These are phyloP conservation scores for Epichloe aotearoae DNA, from an alignment of 2,329 filamentous ascomycete genomes.

Conservation along the genomic window DNA sequence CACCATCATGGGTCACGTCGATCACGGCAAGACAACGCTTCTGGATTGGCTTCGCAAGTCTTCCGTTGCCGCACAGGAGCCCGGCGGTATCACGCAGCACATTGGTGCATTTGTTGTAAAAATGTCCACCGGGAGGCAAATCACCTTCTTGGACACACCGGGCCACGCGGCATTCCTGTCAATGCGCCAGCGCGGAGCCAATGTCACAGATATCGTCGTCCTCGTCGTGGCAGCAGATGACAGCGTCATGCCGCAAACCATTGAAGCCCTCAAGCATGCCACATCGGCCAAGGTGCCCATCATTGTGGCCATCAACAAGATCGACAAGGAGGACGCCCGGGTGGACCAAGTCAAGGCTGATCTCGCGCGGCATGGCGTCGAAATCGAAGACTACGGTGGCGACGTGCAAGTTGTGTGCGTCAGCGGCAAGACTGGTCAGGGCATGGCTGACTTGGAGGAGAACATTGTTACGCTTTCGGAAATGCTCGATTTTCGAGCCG, in stretches of 20 bases:
- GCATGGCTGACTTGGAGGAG: constrained; percentile 87
- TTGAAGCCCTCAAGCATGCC: constrained; percentile 93
- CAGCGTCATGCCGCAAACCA: constrained; percentile 91
- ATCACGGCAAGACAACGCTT: constrained; percentile 95
- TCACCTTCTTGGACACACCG: constrained; percentile 94
- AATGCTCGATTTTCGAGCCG: constrained; percentile 78
- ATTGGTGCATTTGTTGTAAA: constrained; percentile 93
- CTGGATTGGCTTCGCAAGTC: constrained; percentile 88
- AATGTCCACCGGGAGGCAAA: constrained; percentile 73
- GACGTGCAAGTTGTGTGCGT: constrained; percentile 87
- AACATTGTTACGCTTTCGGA: constrained; percentile 76
- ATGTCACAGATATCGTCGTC: constrained; percentile 93
- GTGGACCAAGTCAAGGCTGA: constrained; percentile 80
- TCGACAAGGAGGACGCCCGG: constrained; percentile 76
- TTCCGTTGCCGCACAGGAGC: constrained; percentile 79
- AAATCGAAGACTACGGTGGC: constrained; percentile 89
- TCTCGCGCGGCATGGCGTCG: constrained; percentile 67
- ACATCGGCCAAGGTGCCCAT: constrained; percentile 79
- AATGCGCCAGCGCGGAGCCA: constrained; percentile 91
- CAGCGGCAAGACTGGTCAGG: constrained; percentile 84
- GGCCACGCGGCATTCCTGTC: constrained; percentile 91
- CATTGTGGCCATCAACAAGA: constrained; percentile 95
- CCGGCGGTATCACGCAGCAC: constrained; percentile 95
- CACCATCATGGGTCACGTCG: constrained; percentile 98
- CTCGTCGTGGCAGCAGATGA: constrained; percentile 94